Evolutionary conservation across 495 filamentous ascomycete species (phyloP).

Genomic region (Trichocladium uniseriatum): DNA sequence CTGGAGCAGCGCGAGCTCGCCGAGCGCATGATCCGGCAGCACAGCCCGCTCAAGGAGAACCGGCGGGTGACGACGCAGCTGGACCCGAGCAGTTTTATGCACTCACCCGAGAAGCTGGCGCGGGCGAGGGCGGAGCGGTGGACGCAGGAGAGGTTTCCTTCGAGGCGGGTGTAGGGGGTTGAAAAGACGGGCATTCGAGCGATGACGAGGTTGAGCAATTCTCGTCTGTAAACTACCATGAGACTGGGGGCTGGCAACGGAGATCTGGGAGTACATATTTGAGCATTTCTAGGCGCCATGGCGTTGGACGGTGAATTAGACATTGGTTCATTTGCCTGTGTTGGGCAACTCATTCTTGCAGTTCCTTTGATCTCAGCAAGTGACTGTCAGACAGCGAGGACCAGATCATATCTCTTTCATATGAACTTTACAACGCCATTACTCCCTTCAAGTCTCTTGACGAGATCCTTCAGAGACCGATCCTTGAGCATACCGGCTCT

Average conservation of each 20-base stretch:
- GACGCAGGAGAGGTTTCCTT: constrained; percentile 37
- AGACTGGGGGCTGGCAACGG: neutral
- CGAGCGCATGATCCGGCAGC: constrained; percentile 22
- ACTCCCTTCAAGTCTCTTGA: no score
- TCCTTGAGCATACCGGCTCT: no score
- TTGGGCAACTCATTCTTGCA: no score
- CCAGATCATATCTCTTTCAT: no score
- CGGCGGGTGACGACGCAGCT: neutral
- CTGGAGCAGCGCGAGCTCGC: constrained; percentile 35
- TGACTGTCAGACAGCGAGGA: no score
- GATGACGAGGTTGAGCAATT: neutral
- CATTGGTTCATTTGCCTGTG: no score
- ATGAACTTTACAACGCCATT: no score
- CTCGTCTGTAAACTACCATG: neutral
- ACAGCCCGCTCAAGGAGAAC: constrained; percentile 22
- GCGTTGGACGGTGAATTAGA: neutral
- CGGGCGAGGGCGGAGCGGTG: constrained; percentile 19
- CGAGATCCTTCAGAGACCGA: no score
- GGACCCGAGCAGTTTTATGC: constrained; percentile 1
- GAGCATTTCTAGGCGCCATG: neutral
- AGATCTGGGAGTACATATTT: neutral
- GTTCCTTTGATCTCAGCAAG: no score
- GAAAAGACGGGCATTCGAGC: neutral
- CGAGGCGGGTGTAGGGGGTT: constrained; percentile 17
- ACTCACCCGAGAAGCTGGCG: constrained; percentile 22